Base-by-base conservation (phyloP, 176 grass and related monocot species). In the Avena sativa region DNA sequence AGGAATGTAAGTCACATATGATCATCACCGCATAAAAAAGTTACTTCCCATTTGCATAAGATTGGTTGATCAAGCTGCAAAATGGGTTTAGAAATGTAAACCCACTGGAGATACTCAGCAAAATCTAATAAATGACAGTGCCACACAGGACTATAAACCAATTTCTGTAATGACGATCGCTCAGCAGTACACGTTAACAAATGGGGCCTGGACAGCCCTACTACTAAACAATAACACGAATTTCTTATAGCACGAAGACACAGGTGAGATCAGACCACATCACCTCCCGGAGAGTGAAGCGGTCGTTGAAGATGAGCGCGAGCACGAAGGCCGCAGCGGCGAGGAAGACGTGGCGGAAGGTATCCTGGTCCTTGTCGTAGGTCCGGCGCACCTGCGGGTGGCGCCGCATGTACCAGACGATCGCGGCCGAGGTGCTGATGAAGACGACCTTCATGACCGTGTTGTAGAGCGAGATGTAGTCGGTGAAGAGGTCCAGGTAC, bases 351-450 rank as follows among this genome's bases (percentile, higher is more conserved):
- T 98, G 92, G 66, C 97, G 85, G 88, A 98, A 98, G 26, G 92
- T 94, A 82, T 98, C 97, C 87, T 94, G 94, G 6, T 94, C 92
- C 48, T 83, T 91, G 90, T 98, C 93, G 83, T 98, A 98, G 2
- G 93, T 94, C 44, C 94, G 87, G 17, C 97, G 92, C 16, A 94
- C 92, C 86, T 91, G 74, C 40, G 92, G 90, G 84, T 98, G 97
- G 12, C 80, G 79, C 38, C 94, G 92, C 92, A 98, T 94, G 89
- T 60, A 98, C 97, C 97, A 98, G n/a, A 98, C 97, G 80, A 98
- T 96, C 36, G 97, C 87, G 20, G 95, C 78, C 25, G 94, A 91
- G 83, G 90, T 98, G 74, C 80, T 79, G 67, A 98, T 89, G 88
- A 94, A 98, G 67, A 98, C 90, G 23, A 98, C 15, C 88, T 98